Evolutionary conservation across 2,329 filamentous ascomycete genomes (phyloP).

Genomic region (Talaromyces sp.): DNA sequence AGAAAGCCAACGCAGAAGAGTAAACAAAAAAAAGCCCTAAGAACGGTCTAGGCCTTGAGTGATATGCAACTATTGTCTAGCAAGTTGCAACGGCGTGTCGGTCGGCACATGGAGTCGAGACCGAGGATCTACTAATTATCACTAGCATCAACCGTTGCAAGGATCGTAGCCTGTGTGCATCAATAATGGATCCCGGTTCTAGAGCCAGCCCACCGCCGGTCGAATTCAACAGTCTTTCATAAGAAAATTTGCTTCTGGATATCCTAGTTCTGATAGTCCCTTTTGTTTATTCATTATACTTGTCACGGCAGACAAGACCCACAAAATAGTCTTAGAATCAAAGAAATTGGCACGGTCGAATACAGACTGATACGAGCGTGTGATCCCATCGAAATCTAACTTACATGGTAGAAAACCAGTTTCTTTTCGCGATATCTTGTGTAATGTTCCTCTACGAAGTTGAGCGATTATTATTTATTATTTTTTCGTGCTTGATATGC

Average conservation of each 20-base stretch:
- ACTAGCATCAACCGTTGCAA: neutral
- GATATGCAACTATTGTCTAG: neutral
- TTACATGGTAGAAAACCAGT: neutral
- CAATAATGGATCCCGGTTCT: neutral
- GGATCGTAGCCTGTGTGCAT: neutral
- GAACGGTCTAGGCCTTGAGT: neutral
- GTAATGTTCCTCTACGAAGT: neutral
- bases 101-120: neutral
- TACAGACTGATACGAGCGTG: no score
- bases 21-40: neutral
- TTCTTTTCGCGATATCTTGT: neutral
- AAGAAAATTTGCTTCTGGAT: neutral
- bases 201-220: neutral
- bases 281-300: neutral
- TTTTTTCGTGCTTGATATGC: neutral
- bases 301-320: neutral
- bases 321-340: neutral
- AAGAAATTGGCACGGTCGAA: neutral
- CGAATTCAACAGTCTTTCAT: no score
- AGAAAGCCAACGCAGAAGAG: neutral
- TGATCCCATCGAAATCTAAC: neutral
- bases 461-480: neutral
- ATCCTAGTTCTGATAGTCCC: neutral
- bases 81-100: neutral
- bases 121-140: neutral